Evolutionary conservation across 2,329 filamentous ascomycete species (phyloP).

Genomic region (Didymella pomorum): DNA sequence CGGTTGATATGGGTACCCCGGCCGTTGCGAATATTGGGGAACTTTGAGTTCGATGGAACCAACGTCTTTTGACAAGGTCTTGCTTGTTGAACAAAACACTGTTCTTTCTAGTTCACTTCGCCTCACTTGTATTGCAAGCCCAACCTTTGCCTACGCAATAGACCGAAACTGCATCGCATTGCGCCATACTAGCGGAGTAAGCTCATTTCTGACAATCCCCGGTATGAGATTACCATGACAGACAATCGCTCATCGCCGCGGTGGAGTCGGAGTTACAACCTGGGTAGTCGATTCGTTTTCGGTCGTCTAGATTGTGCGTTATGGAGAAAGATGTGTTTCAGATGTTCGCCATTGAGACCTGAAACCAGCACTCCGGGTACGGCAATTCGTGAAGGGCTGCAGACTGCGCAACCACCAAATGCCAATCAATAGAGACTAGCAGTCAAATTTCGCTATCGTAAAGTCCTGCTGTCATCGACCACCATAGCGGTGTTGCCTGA

Average conservation of each 20-base stretch:
- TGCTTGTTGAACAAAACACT: constrained; percentile 10
- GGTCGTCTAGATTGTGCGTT: neutral
- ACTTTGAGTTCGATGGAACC: constrained; percentile 3
- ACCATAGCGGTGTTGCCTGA: neutral
- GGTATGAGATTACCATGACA: neutral
- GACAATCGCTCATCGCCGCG: neutral
- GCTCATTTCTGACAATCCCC: neutral
- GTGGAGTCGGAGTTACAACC: neutral
- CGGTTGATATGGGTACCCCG: constrained; percentile 19
- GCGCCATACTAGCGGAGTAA: constrained; percentile 1
- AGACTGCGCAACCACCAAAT: neutral
- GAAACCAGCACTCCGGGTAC: neutral
- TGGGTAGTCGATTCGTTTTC: neutral
- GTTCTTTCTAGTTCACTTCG: constrained; percentile 1
- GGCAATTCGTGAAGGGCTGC: neutral
- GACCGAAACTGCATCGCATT: neutral
- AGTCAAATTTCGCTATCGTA: neutral
- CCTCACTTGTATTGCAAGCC: constrained; percentile 4
- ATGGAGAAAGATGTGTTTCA: constrained; percentile 12
- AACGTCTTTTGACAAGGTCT: constrained; percentile 11
- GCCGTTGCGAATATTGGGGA: constrained; percentile 5
- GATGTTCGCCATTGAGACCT: neutral
- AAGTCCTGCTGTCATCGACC: neutral
- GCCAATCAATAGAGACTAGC: neutral
- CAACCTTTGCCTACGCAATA: neutral